Evolutionary conservation across 2,329 filamentous ascomycete genomes (phyloP).

Genomic region (Pyrenochaeta sp.): DNA sequence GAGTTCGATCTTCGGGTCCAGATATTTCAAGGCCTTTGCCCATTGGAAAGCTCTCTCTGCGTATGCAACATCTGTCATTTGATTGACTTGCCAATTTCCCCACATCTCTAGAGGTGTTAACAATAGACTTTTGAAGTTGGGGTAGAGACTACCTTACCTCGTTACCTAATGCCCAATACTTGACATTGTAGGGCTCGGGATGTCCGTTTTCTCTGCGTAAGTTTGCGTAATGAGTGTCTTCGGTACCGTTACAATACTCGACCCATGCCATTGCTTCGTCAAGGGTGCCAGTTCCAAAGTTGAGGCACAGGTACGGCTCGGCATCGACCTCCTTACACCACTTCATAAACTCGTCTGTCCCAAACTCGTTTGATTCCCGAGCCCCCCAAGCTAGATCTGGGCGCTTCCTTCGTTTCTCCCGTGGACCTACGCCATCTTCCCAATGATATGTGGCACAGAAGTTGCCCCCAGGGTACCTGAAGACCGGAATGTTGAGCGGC

Average conservation of each 20-base stretch:
- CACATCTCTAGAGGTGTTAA: too few relatives aligned
- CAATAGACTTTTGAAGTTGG: too few relatives aligned
- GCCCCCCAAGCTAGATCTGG: constrained; percentile 79
- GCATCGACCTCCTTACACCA: constrained; percentile 74
- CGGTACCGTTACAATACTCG: constrained; percentile 78
- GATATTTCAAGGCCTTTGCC: constrained; percentile 71
- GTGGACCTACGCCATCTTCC: constrained; percentile 77
- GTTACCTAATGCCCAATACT: constrained; percentile 84
- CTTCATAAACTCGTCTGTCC: constrained; percentile 81
- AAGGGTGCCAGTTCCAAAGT: constrained; percentile 73
- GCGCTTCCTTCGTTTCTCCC: constrained; percentile 66
- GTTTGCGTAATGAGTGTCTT: constrained; percentile 79
- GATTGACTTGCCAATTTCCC: too few relatives aligned
- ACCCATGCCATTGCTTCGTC: constrained; percentile 72
- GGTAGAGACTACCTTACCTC: too few relatives aligned
- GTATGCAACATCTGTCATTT: constrained; percentile 71
- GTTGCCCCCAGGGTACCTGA: constrained; percentile 80
- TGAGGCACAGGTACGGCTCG: constrained; percentile 77
- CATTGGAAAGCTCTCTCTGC: constrained; percentile 70
- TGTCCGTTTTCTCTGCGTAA: constrained; percentile 74
- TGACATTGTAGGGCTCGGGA: constrained; percentile 75
- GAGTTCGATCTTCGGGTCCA: constrained; percentile 70
- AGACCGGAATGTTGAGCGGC: constrained; percentile 74
- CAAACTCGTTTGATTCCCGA: constrained; percentile 76
- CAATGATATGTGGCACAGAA: constrained; percentile 83